A percentile compares a stretch with the other conserved stretches of the same genome.
phyloP scores from a whole-genome alignment of 257 asterid genomes.

The Salvia rosmarinus region DNA sequence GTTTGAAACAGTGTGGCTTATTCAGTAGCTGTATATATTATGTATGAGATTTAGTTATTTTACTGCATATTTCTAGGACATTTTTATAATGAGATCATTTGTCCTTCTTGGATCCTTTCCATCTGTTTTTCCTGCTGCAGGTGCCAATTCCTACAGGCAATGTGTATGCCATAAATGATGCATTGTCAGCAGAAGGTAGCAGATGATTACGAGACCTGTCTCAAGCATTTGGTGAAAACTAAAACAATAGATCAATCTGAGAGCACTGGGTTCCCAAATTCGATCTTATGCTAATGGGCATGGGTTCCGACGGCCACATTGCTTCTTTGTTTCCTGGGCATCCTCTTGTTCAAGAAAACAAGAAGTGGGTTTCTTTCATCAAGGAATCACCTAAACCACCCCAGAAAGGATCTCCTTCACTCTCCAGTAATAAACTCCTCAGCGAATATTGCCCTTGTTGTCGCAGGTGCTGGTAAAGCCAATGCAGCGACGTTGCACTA shows the following conservation, averaged over 20 bases:
- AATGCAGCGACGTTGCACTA: conserved; percentile 53
- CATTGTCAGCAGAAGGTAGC: conserved; percentile 87
- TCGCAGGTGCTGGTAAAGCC: conserved; percentile 80
- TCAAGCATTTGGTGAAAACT: conserved; percentile 68
- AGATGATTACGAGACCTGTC: conserved; percentile 79
- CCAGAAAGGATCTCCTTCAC: conserved; percentile 88
- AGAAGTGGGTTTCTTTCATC: conserved; percentile 86
- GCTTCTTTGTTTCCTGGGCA: conserved; percentile 94
- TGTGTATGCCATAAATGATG: conserved; percentile 82
- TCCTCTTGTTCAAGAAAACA: conserved; percentile 64
- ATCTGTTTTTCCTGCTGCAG: conserved; percentile 42
- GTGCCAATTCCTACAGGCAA: conserved; percentile 82
- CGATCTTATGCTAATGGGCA: conserved; percentile 88
- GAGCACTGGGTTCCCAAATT: conserved; percentile 67
- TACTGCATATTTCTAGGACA: neutral
- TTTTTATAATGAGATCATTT: neutral
- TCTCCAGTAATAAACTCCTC: conserved; percentile 83
- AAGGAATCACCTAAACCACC: conserved; percentile 97
- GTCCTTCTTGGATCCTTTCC: neutral
- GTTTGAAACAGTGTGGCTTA: neutral
- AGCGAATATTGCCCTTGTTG: conserved; percentile 73
- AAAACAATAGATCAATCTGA: conserved; percentile 56
- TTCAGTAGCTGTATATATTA: conserved; percentile 11
- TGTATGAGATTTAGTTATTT: neutral
- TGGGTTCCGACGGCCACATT: conserved; percentile 96